Percentiles rank a stretch among this genome's conserved stretches.
Conservation (phyloP, 495 filamentous ascomycete genomes). For the Penicillium bovifimosum region DNA sequence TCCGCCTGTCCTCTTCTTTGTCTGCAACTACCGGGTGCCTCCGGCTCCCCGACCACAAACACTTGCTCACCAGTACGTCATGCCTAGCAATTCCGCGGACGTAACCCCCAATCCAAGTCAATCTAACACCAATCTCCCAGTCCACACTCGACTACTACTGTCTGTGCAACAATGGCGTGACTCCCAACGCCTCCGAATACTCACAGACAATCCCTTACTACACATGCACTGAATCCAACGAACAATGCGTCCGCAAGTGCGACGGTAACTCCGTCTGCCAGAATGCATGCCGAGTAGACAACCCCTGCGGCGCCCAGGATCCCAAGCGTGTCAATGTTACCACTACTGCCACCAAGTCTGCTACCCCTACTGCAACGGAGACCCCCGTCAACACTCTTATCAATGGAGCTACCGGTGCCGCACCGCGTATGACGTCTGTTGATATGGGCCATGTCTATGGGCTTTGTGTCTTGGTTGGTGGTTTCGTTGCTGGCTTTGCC, state of each 20-base stretch:
- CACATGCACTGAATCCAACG: conserved; percentile 67
- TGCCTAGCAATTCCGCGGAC: background rate
- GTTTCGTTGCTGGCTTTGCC: conserved; percentile 60
- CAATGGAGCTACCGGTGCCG: conserved; percentile 14
- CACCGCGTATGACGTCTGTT: conserved; percentile 32
- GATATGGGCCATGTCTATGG: conserved; percentile 56
- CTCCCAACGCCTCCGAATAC: conserved; percentile 77
- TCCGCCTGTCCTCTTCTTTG: conserved; percentile 74
- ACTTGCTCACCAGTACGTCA: conserved; percentile 64
- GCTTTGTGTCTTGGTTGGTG: conserved; percentile 48
- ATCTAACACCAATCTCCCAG: conserved; percentile 34
- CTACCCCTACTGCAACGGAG: conserved; percentile 35
- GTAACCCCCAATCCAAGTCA: background rate
- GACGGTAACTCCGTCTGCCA: conserved; percentile 53
- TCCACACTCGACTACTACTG: conserved; percentile 63
- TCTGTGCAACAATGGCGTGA: conserved; percentile 64
- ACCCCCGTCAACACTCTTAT: conserved; percentile 22
- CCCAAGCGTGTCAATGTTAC: conserved; percentile 58
- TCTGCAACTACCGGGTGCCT: conserved; percentile 54
- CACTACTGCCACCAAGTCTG: conserved; percentile 40
- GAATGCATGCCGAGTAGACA: conserved; percentile 55
- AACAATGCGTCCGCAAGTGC: conserved; percentile 64
- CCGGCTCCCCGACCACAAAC: conserved; percentile 51
- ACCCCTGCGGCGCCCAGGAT: conserved; percentile 76
- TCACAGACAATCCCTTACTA: conserved; percentile 83